Evolutionary conservation across 441 rosid species (phyloP), one percentile per base, ranked within the genome.

Genomic region (Bruguiera hainesii): DNA sequence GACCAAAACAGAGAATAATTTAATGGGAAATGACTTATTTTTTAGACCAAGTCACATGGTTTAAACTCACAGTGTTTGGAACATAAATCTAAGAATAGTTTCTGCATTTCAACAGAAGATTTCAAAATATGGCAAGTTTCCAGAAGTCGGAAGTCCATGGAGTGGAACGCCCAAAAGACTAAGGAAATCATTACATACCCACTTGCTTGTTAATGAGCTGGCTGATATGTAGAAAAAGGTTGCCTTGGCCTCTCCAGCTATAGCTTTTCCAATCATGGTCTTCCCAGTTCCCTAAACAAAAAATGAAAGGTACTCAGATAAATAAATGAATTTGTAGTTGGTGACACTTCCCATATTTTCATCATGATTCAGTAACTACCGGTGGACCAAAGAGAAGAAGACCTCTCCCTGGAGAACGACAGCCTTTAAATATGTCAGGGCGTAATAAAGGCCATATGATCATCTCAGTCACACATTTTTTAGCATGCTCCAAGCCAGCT

Each of bases 401-500:
- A 67, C 99, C 99, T 82, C 83, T 95, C 74, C 97, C 99, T 10
- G 97, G 99, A 61, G 98, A 89, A 65, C 99, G 97, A 69, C 96
- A 90, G 55, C 98, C 99, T 83, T 72, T 86, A 71, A 95, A 95
- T 68, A 95, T 88, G 81, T 95, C 98, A 33, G 98, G 96, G 63
- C 98, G 93, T 74, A 91, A 70, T 74, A 91, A 77, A 33, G 99
- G 98, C 99, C 98, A 95, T 73, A 95, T 89, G 69, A 95, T 96
- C 98, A 95, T 95, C 86, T 91, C 97, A 60, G 95, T 87, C 59
- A 95, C 98, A 81, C 98, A 88, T 77, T 91, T 91, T 84, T 95
- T 91, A 66, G 99, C 99, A 84, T 95, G 96, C 68, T 91, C 99
- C 88, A 95, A 81, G 61, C 99, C 98, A 82, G 97, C 99, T 91